Conservation (phyloP, 176 grass and related monocot genomes). For the Pharus latifolius region DNA sequence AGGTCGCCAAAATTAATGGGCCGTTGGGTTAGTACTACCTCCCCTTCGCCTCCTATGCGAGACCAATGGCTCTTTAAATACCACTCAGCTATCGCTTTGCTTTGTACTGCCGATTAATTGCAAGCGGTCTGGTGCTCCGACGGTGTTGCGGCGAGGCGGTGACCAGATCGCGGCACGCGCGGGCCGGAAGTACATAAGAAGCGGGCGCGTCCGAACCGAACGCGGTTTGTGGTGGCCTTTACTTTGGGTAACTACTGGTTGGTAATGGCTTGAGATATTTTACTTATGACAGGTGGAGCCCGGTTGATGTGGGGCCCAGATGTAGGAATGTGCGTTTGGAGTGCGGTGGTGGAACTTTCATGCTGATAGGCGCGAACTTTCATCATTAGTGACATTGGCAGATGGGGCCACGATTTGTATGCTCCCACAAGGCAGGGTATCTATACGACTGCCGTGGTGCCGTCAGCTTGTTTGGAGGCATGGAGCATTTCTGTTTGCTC, state of each 20-base stretch:
- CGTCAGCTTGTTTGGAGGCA: background rate
- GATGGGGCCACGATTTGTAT: background rate
- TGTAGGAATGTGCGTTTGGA: constrained; percentile 3
- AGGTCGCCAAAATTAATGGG: constrained; percentile 32
- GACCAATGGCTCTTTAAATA: background rate
- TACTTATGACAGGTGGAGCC: constrained; percentile 5
- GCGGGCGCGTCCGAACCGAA: too few relatives aligned
- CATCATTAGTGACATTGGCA: background rate
- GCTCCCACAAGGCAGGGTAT: constrained; percentile 23
- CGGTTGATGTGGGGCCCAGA: background rate
- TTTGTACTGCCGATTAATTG: background rate
- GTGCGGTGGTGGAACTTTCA: background rate
- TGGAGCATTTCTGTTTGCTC: background rate
- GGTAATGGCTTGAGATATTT: constrained; percentile 4
- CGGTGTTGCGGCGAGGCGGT: background rate
- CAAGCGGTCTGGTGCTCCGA: background rate
- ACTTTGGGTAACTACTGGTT: background rate
- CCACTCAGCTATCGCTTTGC: background rate
- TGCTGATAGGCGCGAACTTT: background rate
- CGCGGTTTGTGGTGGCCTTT: constrained; percentile 4
- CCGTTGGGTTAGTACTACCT: constrained; percentile 1
- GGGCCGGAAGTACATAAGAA: background rate
- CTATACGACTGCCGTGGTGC: background rate
- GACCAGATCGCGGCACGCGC: constrained; percentile 18
- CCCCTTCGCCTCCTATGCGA: background rate